Percentiles rank a stretch among this genome's conserved stretches.
Evolutionary conservation across 1,139 yeast species (phyloP).

Genomic region (Casaregolazyma suthepensis): DNA sequence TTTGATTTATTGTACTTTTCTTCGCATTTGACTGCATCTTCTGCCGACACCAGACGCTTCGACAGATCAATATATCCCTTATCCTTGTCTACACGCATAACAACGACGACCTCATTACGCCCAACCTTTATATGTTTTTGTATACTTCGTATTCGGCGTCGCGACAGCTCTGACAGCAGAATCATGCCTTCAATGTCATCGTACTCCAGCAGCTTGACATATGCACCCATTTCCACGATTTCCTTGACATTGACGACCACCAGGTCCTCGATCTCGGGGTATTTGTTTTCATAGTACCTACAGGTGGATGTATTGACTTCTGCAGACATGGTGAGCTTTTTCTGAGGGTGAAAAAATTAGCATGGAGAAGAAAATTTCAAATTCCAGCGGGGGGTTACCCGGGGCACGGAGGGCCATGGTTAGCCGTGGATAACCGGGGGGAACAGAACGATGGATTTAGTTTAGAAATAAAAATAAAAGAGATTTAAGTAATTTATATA

Average conservation of each 20-base stretch:
- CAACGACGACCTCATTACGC: conserved; percentile 96
- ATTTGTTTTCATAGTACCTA: conserved; percentile 96
- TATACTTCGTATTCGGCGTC: conserved; percentile 97
- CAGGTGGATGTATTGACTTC: conserved; percentile 70
- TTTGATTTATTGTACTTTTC: conserved; percentile 95
- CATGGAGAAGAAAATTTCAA: not conserved
- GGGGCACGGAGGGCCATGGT: not conserved
- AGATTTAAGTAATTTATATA: too few species aligned
- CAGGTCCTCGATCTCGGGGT: conserved; percentile 98
- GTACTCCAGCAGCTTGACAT: conserved; percentile 90
- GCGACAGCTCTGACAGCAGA: conserved; percentile 85
- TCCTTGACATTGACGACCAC: conserved; percentile 98
- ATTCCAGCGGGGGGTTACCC: not conserved
- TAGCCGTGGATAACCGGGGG: too few species aligned
- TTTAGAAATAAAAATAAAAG: too few species aligned
- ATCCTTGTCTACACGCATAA: conserved; percentile 97
- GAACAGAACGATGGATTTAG: too few species aligned
- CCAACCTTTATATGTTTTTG: conserved; percentile 98
- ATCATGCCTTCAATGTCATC: conserved; percentile 99
- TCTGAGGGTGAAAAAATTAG: not conserved
- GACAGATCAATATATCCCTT: conserved; percentile 97
- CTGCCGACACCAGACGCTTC: conserved; percentile 96
- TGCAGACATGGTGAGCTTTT: conserved; percentile 13
- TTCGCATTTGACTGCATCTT: conserved; percentile 95
- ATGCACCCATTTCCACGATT: conserved; percentile 97